phyloP scores from a whole-genome alignment of 2,329 filamentous ascomycete genomes.

The Hypoxylon sp. region DNA sequence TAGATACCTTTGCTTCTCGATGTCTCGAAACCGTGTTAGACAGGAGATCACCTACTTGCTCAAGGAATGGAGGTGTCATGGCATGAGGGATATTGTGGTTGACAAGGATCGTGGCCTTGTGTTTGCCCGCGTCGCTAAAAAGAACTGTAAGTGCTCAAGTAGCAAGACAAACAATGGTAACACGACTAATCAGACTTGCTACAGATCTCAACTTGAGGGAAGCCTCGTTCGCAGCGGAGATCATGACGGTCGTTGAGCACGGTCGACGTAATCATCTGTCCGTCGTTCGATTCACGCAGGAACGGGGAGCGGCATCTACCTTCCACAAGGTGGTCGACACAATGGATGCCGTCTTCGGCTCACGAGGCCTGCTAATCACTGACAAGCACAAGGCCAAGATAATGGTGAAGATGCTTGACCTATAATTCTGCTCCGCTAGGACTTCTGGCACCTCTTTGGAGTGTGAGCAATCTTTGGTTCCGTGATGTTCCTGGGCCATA shows the following conservation, averaged over 20 bases:
- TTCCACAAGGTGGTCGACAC: conserved; percentile 88
- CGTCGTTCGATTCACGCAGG: conserved; percentile 88
- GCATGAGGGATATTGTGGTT: conserved; percentile 83
- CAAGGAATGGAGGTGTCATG: conserved; percentile 84
- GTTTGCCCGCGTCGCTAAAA: conserved; percentile 80
- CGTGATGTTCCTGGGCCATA: not conserved
- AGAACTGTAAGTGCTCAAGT: conserved; percentile 78
- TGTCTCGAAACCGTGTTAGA: conserved; percentile 79
- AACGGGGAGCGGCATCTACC: conserved; percentile 90
- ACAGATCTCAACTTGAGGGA: conserved; percentile 85
- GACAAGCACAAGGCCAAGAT: conserved; percentile 77
- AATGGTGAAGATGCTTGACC: conserved; percentile 79
- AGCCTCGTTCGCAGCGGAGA: conserved; percentile 88
- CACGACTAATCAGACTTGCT: conserved; percentile 28
- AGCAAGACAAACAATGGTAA: not conserved
- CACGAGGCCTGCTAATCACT: conserved; percentile 76
- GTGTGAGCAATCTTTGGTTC: not conserved
- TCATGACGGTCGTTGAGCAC: conserved; percentile 91
- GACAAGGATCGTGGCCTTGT: conserved; percentile 86
- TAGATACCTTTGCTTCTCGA: conserved; percentile 80
- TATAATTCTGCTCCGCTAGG: conserved; percentile 53
- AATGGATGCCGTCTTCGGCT: conserved; percentile 77
- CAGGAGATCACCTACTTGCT: conserved; percentile 83
- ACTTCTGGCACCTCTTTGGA: not conserved
- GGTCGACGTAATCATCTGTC: conserved; percentile 82